These are phyloP conservation scores for Entomortierella beljakovae DNA, from an alignment of 192 early-diverging fungal species.

Conservation along the genomic window DNA sequence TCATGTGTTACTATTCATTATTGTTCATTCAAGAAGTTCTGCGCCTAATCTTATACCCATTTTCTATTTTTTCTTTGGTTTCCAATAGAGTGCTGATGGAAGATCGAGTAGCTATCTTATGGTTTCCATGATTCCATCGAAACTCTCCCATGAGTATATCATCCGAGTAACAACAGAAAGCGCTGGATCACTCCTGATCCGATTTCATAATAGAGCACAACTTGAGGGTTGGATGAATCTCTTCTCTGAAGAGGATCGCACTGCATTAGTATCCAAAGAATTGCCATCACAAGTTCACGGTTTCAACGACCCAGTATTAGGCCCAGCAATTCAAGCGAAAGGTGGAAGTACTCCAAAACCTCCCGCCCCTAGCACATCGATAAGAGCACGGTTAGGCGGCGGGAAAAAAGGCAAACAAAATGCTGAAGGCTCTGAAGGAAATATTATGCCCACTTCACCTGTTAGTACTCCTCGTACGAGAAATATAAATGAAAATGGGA, in stretches of 20 bases:
- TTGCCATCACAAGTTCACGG: not conserved
- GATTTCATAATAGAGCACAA: constrained; percentile 4
- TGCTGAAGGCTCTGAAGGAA: no score
- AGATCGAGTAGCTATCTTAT: constrained; percentile 27
- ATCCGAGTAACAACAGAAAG: constrained; percentile 9
- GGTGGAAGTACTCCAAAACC: no score
- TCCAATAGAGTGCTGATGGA: constrained; percentile 9
- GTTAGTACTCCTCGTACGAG: no score
- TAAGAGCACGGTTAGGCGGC: no score
- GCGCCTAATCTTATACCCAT: not conserved
- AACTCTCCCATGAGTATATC: not conserved
- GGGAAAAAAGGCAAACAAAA: no score
- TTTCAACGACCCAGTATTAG: not conserved
- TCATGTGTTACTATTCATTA: not conserved
- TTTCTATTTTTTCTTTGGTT: not conserved
- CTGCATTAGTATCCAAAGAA: not conserved
- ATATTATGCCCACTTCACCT: no score
- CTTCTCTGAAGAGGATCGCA: constrained; percentile 17
- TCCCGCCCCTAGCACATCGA: no score
- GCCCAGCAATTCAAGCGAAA: not conserved
- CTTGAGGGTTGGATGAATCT: constrained; percentile 22
- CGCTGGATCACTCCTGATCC: constrained; percentile 8
- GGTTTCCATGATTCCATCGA: constrained; percentile 9
- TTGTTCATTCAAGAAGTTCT: not conserved
- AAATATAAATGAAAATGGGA: no score